Conservation (phyloP, 2,329 filamentous ascomycete species). For the Fusarium hainanense region DNA sequence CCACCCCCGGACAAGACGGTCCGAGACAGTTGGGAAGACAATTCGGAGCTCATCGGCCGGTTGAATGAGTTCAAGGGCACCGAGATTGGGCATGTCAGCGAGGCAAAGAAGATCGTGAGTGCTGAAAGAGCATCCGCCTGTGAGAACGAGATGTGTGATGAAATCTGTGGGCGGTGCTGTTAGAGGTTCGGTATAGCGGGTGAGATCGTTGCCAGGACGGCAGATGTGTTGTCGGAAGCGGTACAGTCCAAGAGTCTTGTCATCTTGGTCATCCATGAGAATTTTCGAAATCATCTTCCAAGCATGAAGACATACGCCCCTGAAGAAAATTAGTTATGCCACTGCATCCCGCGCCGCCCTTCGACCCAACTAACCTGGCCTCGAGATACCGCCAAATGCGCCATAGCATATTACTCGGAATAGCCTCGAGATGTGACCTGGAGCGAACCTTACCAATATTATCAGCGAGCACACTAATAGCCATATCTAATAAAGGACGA, state of each 20-base stretch:
- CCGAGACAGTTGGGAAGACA: conserved; percentile 54
- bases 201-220: conserved; percentile 49
- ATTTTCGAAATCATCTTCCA: conserved; percentile 55
- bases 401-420: conserved; percentile 52
- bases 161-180: conserved; percentile 53
- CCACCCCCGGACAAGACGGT: conserved; percentile 61
- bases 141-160: conserved; percentile 56
- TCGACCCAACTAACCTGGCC: conserved; percentile 49
- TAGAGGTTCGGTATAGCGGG: conserved; percentile 53
- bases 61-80: conserved; percentile 60
- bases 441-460: conserved; percentile 52
- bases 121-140: conserved; percentile 50
- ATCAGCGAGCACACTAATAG: conserved; percentile 52
- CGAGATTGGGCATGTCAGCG: conserved; percentile 58
- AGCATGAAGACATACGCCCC: conserved; percentile 53
- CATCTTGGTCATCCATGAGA: conserved; percentile 48
- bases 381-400: conserved; percentile 56
- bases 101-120: conserved; percentile 56
- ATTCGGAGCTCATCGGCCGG: conserved; percentile 46
- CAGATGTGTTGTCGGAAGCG: conserved; percentile 56
- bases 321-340: conserved; percentile 23
- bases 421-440: conserved; percentile 48
- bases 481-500: conserved; percentile 54
- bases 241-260: conserved; percentile 52
- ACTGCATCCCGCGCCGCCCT: conserved; percentile 1